Evolutionary conservation across 2,329 filamentous ascomycete genomes (phyloP).

Genomic region (Ambrosiella cleistominuta): DNA sequence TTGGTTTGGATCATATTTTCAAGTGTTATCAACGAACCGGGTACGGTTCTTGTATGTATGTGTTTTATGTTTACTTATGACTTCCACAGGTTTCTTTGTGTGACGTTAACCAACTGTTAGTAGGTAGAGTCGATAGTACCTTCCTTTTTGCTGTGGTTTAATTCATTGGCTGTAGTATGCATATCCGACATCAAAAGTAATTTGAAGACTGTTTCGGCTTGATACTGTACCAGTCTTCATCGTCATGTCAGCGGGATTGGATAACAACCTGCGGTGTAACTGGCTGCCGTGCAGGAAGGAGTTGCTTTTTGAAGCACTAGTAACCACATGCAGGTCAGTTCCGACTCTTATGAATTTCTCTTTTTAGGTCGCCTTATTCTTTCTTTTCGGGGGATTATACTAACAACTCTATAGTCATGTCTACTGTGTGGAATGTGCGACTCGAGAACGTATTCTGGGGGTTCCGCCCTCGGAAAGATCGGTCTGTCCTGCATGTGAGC

Average conservation of each 20-base stretch:
- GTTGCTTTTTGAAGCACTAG: conserved; percentile 54
- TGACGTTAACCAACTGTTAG: too few relatives aligned
- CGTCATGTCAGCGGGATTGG: conserved; percentile 33
- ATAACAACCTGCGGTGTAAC: conserved; percentile 63
- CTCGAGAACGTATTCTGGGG: conserved; percentile 41
- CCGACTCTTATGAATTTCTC: background rate
- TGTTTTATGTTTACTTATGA: too few relatives aligned
- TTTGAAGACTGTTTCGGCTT: background rate
- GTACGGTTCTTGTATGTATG: too few relatives aligned
- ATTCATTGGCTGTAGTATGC: too few relatives aligned
- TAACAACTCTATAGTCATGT: conserved; percentile 46
- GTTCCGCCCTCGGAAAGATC: conserved; percentile 21
- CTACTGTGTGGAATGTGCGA: conserved; percentile 63
- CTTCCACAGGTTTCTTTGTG: too few relatives aligned
- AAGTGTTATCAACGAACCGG: too few relatives aligned
- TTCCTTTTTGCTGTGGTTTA: too few relatives aligned
- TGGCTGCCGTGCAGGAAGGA: conserved; percentile 55
- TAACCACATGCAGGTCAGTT: conserved; percentile 69
- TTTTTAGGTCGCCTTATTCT: background rate
- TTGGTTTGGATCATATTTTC: too few relatives aligned
- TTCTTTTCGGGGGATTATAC: background rate
- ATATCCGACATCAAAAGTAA: background rate
- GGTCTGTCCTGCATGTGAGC: conserved; percentile 59
- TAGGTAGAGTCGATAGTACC: too few relatives aligned
- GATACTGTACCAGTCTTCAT: background rate